Evolutionary conservation across 2,329 filamentous ascomycete species (phyloP).

Genomic region (Trichoderma asperellum): DNA sequence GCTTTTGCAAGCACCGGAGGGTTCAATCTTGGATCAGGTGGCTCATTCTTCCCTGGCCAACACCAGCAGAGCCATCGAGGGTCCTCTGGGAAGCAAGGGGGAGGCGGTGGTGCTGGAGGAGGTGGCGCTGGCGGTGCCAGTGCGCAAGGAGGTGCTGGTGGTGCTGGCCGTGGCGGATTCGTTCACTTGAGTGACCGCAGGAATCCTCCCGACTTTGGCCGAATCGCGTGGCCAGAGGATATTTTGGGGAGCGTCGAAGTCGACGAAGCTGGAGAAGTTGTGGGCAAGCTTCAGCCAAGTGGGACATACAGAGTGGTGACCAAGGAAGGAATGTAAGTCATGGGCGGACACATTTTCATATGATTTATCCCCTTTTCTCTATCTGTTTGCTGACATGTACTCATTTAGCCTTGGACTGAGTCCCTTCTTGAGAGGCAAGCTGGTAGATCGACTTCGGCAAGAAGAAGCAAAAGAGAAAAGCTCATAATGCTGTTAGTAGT

Average conservation of each 20-base stretch:
- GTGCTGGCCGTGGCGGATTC: slow-evolving; percentile 63
- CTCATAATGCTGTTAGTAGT: slow-evolving; percentile 36
- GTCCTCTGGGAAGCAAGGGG: slow-evolving; percentile 42
- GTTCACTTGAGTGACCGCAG: slow-evolving; percentile 67
- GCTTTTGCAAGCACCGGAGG: slow-evolving; percentile 64
- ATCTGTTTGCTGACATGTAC: not conserved
- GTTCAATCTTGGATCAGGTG: slow-evolving; percentile 56
- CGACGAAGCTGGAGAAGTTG: slow-evolving; percentile 58
- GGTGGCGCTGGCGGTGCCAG: slow-evolving; percentile 60
- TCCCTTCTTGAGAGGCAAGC: slow-evolving; percentile 56
- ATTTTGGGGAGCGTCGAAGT: slow-evolving; percentile 71
- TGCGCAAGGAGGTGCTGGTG: slow-evolving; percentile 64
- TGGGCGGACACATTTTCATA: not conserved
- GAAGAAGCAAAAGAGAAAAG: slow-evolving; percentile 50
- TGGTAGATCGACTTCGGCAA: slow-evolving; percentile 56
- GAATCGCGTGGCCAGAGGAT: slow-evolving; percentile 71
- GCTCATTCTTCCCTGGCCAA: slow-evolving; percentile 51
- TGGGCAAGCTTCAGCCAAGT: slow-evolving; percentile 62
- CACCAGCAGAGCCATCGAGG: slow-evolving; percentile 47
- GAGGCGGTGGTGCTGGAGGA: slow-evolving; percentile 47
- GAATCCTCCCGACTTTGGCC: slow-evolving; percentile 67
- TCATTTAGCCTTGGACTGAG: slow-evolving; percentile 39
- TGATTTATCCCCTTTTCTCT: not conserved
- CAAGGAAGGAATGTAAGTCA: slow-evolving; percentile 68
- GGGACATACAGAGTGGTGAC: slow-evolving; percentile 68